Evolutionary conservation across 495 filamentous ascomycete species (phyloP).

Genomic region (Hyaloscypha hepaticicola): DNA sequence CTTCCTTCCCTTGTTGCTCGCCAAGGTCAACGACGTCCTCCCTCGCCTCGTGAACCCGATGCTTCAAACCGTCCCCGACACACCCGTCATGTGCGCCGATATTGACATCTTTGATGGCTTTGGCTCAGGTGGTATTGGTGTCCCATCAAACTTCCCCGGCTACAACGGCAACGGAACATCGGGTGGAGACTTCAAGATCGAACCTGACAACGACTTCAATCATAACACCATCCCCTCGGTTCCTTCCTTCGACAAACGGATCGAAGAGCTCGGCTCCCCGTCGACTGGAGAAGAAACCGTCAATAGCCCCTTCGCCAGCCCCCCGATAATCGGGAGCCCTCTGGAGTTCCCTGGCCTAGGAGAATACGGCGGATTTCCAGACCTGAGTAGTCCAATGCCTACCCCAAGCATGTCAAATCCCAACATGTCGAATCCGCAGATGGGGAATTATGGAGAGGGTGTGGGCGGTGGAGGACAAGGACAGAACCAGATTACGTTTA

Average conservation of each 20-base stretch:
- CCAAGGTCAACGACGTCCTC: constrained; percentile 66
- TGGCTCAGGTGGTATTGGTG: constrained; percentile 48
- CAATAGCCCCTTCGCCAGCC: constrained; percentile 25
- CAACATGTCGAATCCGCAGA: constrained; percentile 6
- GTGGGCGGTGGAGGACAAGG: constrained; percentile 18
- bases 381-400: constrained; percentile 12
- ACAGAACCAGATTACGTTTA: constrained; percentile 19
- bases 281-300: constrained; percentile 9
- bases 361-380: constrained; percentile 25
- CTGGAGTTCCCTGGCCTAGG: constrained; percentile 31
- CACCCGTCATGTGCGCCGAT: constrained; percentile 37
- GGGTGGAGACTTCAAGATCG: constrained; percentile 29
- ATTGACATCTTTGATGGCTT: constrained; percentile 61
- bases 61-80: constrained; percentile 52
- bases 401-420: constrained; percentile 17
- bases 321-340: constrained; percentile 25
- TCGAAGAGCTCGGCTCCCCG: constrained; percentile 28
- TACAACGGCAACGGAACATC: constrained; percentile 28
- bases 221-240: constrained; percentile 3
- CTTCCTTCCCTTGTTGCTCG: constrained; percentile 68
- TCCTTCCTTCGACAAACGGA: constrained; percentile 21
- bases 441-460: constrained; percentile 24
- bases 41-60: constrained; percentile 57
- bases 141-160: constrained; percentile 29
- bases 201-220: constrained; percentile 24